Base-by-base conservation (phyloP, 2,329 filamentous ascomycete species). In the Didymellaceae sp. region DNA sequence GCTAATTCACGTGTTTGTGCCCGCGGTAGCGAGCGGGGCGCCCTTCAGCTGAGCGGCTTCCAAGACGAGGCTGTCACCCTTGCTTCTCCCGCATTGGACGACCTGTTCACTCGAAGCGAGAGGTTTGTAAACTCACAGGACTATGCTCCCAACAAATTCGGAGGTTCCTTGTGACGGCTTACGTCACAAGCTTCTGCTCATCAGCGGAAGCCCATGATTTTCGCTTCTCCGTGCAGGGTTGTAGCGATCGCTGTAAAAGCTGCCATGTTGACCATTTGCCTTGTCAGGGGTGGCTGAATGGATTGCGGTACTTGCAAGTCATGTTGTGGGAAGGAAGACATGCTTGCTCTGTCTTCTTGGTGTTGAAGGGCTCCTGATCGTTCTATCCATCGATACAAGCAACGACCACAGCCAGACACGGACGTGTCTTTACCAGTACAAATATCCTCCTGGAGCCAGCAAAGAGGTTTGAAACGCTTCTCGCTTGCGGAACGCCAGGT, bases 61-160 rank as follows among this genome's bases (percentile, higher is more conserved):
- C 46, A 51, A 55, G 46, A 51, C 46, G 21, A 31, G 52, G 46
- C 52, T 55, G 45, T 40, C 42, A 47, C 33, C 32, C 32, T 13
- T n/a, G 13, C 16, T 28, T 4, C 13, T 20, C 9, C 14, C 37
- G 22, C 18, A 55, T 47, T 51, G 46, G 45, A 42, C 18, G 24
- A 22, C n/a, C 5, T 22, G 32, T 26, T 21, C 4, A 11, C 16
- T 28, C 31, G 42, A 42, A 55, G 52, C 52, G 52, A 54, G 38
- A 11, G 35, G 25, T 39, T 11, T 18, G 18, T n/a, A 31, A 30
- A 14, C 6, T n/a, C 17, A 31, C 22, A 41, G 38, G 38, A 16
- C 24, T 14, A 17, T 16, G n/a, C n/a, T n/a, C n/a, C 3, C 6
- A n/a, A 31, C 16, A 11, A n/a, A n/a, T n/a, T n/a, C 18, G 25